Evolutionary conservation across 805 yeast genomes (phyloP), one percentile per base, ranked within the genome.

Genomic region (Ogataea allantospora): DNA sequence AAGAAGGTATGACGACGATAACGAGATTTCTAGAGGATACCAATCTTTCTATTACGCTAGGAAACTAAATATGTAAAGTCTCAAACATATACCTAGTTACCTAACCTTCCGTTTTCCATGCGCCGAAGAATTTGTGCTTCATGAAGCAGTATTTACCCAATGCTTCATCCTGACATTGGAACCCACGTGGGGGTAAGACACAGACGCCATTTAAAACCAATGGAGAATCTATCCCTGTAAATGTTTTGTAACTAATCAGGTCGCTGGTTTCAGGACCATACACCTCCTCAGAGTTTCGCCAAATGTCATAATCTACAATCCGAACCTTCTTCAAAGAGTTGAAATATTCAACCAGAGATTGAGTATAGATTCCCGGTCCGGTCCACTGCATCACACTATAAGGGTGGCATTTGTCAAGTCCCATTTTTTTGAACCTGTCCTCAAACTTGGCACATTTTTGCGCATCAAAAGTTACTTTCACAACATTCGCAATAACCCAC

Each of bases 281-380:
- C 19, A 51, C 17, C 28, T 38, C 43, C 6, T 34, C 33, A 6
- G 27, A 38, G 14, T 24, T 21, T 18, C 49, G 30, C 6, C 26
- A 30, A 9, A 20, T 16, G 12, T 39, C 34, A 26, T 34, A 34
- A 24, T 49, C 50, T n/a, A 30, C 33, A 7, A 50, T 27, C 11
- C 16, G 19, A 10, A 41, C 36, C 21, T 29, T 30, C 27, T 21
- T 11, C 15, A 27, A 33, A n/a, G 13, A 17, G 53, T 75, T 76
- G 50, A 76, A 52, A 51, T 72, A 73, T 8, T 55, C 54, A 53
- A 73, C 62, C 4, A 75, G 50, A 1, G 65, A 61, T 39, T 72
- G 75, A 1, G 81, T 73, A 65, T 75, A 75, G 15, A 63, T 48
- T 2, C 73, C 78, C 11, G 73, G 65, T 0, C 82, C 82, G 1